Conservation (phyloP, 176 grass and related monocot species). For the Musa schizocarpa region DNA sequence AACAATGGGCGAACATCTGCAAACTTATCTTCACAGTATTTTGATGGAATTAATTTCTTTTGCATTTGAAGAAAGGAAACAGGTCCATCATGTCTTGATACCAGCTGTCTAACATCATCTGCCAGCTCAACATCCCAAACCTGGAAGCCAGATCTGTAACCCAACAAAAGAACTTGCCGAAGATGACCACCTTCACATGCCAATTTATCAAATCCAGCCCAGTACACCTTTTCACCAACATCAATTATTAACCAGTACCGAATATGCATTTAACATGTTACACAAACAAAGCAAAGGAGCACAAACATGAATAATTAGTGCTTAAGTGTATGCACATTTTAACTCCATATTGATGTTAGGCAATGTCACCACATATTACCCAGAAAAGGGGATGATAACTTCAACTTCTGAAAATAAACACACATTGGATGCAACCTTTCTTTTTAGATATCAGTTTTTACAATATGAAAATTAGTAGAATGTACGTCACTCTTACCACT, state of each 20-base stretch:
- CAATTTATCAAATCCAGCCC: slow-evolving; percentile 90
- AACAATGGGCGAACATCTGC: slow-evolving; percentile 64
- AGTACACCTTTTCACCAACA: slow-evolving; percentile 52
- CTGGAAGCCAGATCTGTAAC: slow-evolving; percentile 82
- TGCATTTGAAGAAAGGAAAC: slow-evolving; percentile 90
- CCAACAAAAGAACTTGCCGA: slow-evolving; percentile 60
- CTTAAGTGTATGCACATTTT: too few relatives aligned
- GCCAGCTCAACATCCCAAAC: slow-evolving; percentile 96
- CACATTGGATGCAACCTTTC: too few relatives aligned
- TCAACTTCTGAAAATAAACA: too few relatives aligned
- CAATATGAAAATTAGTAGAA: too few relatives aligned
- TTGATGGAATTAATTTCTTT: slow-evolving; percentile 51
- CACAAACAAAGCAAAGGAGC: not conserved
- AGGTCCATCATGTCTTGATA: slow-evolving; percentile 63
- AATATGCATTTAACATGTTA: not conserved
- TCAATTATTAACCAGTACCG: slow-evolving; percentile 1
- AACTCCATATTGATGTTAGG: too few relatives aligned
- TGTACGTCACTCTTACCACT: too few relatives aligned
- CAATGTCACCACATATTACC: too few relatives aligned
- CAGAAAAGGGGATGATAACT: too few relatives aligned
- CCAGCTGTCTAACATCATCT: slow-evolving; percentile 80
- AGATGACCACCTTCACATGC: slow-evolving; percentile 39
- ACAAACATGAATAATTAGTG: too few relatives aligned
- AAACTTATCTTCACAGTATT: slow-evolving; percentile 46
- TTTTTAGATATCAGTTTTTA: too few relatives aligned